phyloP scores from a whole-genome alignment of 192 early-diverging fungal species.

The Coemansia sp. region DNA sequence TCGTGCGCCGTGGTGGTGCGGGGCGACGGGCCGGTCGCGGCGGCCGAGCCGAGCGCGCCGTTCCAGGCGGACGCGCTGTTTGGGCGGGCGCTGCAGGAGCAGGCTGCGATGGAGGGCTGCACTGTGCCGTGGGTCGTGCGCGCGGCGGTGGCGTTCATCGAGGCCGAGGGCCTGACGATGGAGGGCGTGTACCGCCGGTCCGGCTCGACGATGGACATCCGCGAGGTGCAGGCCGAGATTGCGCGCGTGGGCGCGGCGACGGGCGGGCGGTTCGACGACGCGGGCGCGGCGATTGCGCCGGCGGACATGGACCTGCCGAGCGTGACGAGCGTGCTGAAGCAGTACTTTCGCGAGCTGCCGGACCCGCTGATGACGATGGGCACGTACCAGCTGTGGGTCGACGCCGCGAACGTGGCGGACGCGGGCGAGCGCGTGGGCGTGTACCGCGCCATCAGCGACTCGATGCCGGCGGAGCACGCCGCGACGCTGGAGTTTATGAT shows the following conservation, averaged over 20 bases:
- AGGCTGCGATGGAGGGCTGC: conserved; percentile 58
- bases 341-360: conserved; percentile 75
- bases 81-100: conserved; percentile 60
- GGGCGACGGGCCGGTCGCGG: not conserved
- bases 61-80: conserved; percentile 57
- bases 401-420: conserved; percentile 43
- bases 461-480: conserved; percentile 64
- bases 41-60: too few species aligned
- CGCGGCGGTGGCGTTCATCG: conserved; percentile 67
- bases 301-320: conserved; percentile 64
- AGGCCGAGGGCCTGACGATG: conserved; percentile 61
- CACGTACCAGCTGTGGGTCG: conserved; percentile 66
- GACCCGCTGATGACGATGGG: conserved; percentile 70
- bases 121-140: conserved; percentile 66
- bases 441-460: conserved; percentile 42
- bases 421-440: conserved; percentile 36
- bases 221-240: conserved; percentile 65
- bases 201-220: conserved; percentile 69
- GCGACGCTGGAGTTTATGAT: conserved; percentile 63
- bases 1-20: conserved; percentile 14
- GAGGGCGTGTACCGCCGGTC: conserved; percentile 83
- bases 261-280: conserved; percentile 48
- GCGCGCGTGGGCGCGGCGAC: conserved; percentile 54
- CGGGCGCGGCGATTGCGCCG: conserved; percentile 12
- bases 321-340: conserved; percentile 77